These are phyloP conservation scores for Aspergillus biplanus DNA, from an alignment of 495 filamentous ascomycete species.

Conservation along the genomic window DNA sequence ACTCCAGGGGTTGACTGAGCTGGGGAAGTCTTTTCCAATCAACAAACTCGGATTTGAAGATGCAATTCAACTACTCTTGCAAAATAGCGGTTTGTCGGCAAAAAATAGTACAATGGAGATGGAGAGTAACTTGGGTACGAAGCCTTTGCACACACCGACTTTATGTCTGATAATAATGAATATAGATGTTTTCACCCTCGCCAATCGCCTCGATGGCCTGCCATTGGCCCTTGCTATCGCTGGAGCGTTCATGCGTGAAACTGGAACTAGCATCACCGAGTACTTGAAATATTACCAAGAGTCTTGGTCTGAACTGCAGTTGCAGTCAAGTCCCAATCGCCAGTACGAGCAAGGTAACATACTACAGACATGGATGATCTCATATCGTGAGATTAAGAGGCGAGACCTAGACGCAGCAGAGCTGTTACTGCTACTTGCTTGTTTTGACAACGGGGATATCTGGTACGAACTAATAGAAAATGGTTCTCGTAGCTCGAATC, in stretches of 20 bases:
- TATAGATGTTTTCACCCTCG: not conserved
- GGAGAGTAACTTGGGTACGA: not conserved
- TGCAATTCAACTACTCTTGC: not conserved
- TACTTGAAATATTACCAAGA: not conserved
- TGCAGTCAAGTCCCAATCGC: not conserved
- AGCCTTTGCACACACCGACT: too few species aligned
- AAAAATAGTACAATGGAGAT: not conserved
- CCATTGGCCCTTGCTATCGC: not conserved
- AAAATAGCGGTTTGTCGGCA: not conserved
- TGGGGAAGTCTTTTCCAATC: slow-evolving; percentile 18
- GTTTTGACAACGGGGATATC: not conserved
- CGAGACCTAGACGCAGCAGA: not conserved
- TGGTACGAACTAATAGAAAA: not conserved
- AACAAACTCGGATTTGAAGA: not conserved
- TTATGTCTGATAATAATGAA: too few species aligned
- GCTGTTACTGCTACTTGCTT: not conserved
- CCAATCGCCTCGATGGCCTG: not conserved
- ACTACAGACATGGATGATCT: not conserved
- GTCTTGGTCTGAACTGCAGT: not conserved
- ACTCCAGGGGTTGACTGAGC: slow-evolving; percentile 29
- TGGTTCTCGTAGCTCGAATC: not conserved
- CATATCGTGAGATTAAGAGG: not conserved
- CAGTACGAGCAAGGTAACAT: not conserved
- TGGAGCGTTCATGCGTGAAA: not conserved
- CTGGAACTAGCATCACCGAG: not conserved